phyloP scores from a whole-genome alignment of 2,329 filamentous ascomycete genomes.

The Neofusicoccum sp. region DNA sequence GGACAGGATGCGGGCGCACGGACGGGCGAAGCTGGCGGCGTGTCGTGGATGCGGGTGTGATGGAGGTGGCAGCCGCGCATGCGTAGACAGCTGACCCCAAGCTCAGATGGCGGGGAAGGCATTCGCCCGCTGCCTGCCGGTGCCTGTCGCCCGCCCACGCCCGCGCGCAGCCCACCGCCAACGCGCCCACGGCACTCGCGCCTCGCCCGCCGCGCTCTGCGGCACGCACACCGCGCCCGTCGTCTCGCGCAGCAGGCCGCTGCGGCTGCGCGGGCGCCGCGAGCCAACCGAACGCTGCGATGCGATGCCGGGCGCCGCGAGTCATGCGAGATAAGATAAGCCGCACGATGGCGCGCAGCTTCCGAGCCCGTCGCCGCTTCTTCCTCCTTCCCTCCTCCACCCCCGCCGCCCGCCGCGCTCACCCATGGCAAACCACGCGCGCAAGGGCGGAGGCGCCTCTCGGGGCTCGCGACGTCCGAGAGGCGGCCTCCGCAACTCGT shows the following conservation, averaged over 20 bases:
- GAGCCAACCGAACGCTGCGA: no score
- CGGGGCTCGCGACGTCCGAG: not conserved
- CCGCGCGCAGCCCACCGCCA: not conserved
- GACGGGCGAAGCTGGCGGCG: not conserved
- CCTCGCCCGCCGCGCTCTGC: not conserved
- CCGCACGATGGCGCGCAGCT: not conserved
- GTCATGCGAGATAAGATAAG: conserved; percentile 12
- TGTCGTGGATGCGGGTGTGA: conserved; percentile 11
- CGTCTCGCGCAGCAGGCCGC: not conserved
- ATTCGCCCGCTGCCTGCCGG: not conserved
- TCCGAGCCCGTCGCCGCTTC: conserved; percentile 4
- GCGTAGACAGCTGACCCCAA: conserved; percentile 17
- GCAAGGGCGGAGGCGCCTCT: not conserved
- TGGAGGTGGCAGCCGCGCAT: conserved; percentile 12
- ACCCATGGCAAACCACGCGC: conserved; percentile 11
- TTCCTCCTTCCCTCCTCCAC: not conserved
- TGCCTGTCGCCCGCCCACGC: not conserved
- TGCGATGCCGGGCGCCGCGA: not conserved
- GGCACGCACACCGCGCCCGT: not conserved
- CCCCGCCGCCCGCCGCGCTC: not conserved
- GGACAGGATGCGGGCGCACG: not conserved
- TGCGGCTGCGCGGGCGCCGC: not conserved
- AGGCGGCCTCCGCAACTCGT: not conserved
- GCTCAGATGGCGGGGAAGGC: conserved; percentile 13
- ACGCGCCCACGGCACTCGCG: not conserved